Evolutionary conservation across 805 yeast species (phyloP), one percentile per base, ranked within the genome.

Genomic region (Hanseniaspora vineae): DNA sequence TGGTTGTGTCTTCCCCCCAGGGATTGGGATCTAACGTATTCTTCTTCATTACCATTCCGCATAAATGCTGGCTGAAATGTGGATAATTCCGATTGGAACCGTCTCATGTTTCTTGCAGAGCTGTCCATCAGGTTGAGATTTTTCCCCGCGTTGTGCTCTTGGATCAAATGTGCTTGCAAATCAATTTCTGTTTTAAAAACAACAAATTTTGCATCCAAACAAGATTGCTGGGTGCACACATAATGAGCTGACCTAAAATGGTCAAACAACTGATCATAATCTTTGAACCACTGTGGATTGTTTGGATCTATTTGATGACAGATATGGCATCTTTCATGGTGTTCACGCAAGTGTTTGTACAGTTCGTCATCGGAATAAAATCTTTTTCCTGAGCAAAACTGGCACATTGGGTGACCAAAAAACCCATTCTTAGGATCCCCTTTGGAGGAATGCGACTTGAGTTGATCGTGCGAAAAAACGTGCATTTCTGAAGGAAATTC

Each of bases 341-440:
- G 68, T 51, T 84, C 83, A 54, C 95, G 71, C 66, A 89, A 75
- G 64, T 92, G 99, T 32, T 79, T 64, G 53, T 77, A 78, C 55
- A 88, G 70, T 60, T 89, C 97, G 60, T 90, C 96, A 39, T 79
- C 85, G 0, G 95, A 85, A 60, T 92, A 92, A 61, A 85, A 89
- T 49, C 94, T 66, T 54, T 69, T 73, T 2, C 78, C 78, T 3
- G 72, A 65, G 63, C 98, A 92, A 61, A 85, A 84, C 53, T 76
- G 76, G 70, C 99, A 92, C 52, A 71, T 67, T 0, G 97, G 97
- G 61, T 89, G 97, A 0, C 97, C 97, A 11, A 64, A 70, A 62
- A 89, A 89, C 0, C 96, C 96, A 8, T 68, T 67, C 13, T 37
- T 39, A 39, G 69, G 72, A 56, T 89, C 95, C 45, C 96, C 97